These are phyloP conservation scores for Corallochytrium limacisporum DNA, from an alignment of 78 protist species.

Conservation along the genomic window DNA sequence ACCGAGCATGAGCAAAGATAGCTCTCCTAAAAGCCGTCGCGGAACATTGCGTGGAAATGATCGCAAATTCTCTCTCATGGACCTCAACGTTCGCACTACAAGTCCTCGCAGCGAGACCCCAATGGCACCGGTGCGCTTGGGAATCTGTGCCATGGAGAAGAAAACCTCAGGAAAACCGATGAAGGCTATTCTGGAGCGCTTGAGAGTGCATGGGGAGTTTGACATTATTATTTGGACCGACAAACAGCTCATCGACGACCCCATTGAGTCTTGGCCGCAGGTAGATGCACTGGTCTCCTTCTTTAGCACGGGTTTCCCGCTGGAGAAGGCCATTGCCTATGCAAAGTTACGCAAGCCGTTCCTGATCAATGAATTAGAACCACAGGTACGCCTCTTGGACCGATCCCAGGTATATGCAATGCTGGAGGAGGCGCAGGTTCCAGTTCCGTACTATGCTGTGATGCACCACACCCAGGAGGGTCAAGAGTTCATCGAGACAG, in stretches of 20 bases:
- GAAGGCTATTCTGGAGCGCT: slow-evolving; percentile 7
- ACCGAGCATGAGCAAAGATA: too few relatives aligned
- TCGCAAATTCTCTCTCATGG: too few relatives aligned
- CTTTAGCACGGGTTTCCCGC: slow-evolving; percentile 68
- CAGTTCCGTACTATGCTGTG: slow-evolving; percentile 29
- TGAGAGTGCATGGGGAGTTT: slow-evolving; percentile 11
- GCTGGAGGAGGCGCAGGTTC: slow-evolving; percentile 23
- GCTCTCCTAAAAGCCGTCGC: too few relatives aligned
- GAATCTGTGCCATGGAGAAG: too few relatives aligned
- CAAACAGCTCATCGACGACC: background rate
- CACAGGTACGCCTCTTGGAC: slow-evolving; percentile 44
- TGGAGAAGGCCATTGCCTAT: slow-evolving; percentile 45
- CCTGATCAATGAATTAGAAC: slow-evolving; percentile 49
- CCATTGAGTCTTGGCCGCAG: slow-evolving; percentile 53
- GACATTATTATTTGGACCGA: slow-evolving; percentile 12
- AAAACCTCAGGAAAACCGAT: too few relatives aligned
- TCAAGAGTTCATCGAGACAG: background rate
- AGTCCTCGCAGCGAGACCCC: too few relatives aligned
- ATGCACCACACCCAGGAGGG: background rate
- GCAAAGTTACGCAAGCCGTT: slow-evolving; percentile 35
- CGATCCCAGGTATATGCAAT: slow-evolving; percentile 19
- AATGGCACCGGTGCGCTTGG: too few relatives aligned
- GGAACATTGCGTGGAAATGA: too few relatives aligned
- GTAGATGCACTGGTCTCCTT: slow-evolving; percentile 54
- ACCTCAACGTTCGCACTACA: too few relatives aligned